Evolutionary conservation across 2,329 filamentous ascomycete species (phyloP).

Genomic region (Teratosphaeria destructans): DNA sequence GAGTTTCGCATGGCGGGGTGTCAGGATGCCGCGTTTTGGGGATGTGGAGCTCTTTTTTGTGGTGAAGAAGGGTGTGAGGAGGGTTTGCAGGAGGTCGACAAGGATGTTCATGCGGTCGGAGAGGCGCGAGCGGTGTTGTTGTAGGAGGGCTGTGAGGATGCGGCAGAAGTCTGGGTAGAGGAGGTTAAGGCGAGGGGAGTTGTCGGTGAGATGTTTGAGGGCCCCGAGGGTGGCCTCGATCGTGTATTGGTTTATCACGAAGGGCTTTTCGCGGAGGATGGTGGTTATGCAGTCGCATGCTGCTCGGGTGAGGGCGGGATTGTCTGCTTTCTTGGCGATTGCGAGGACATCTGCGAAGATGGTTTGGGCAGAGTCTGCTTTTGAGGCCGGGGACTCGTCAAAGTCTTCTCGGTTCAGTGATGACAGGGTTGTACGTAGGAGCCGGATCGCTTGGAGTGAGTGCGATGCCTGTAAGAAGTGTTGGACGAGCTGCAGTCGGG

Average conservation of each 20-base stretch:
- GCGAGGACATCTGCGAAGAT: background rate
- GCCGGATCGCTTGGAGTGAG: background rate
- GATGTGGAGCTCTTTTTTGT: background rate
- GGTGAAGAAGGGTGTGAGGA: slow-evolving; percentile 47
- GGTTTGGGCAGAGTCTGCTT: background rate
- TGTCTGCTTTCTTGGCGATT: background rate
- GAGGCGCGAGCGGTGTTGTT: slow-evolving; percentile 48
- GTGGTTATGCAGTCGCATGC: slow-evolving; percentile 11
- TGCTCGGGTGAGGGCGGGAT: background rate
- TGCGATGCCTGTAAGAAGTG: background rate
- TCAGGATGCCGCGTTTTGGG: slow-evolving; percentile 21
- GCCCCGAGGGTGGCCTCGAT: slow-evolving; percentile 30
- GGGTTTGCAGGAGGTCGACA: slow-evolving; percentile 43
- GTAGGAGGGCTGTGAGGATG: slow-evolving; percentile 42
- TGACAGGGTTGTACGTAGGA: background rate
- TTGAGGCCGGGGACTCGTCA: background rate
- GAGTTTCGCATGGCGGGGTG: slow-evolving; percentile 36
- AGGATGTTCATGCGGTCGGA: slow-evolving; percentile 52
- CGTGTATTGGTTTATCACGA: slow-evolving; percentile 33
- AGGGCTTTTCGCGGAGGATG: slow-evolving; percentile 20
- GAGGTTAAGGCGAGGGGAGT: slow-evolving; percentile 4
- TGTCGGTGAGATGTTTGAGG: background rate
- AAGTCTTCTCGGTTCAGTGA: background rate
- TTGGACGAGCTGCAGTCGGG: background rate
- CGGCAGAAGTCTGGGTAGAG: slow-evolving; percentile 47